These are phyloP conservation scores for Antitrichia curtipendula DNA, from an alignment of 225 moss, liverwort and hornwort species.

Conservation along the genomic window DNA sequence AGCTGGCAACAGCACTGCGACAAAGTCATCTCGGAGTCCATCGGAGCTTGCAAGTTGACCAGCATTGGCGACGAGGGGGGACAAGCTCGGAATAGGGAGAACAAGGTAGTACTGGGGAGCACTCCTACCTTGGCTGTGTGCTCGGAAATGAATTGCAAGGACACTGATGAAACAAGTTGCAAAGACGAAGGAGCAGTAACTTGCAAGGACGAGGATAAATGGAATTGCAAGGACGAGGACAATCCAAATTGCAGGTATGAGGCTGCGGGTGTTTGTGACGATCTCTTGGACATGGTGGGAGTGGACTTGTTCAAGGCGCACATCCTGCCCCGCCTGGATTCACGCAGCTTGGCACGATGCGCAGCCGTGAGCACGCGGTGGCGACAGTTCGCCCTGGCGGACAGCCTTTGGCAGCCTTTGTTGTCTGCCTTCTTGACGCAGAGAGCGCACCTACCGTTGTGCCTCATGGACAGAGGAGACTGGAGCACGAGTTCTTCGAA, in stretches of 20 bases:
- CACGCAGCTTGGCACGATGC: slow-evolving; percentile 25
- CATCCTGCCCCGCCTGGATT: slow-evolving; percentile 5
- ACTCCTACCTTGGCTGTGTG: neutral
- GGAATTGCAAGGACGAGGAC: neutral
- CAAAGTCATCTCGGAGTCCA: neutral
- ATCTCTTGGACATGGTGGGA: neutral
- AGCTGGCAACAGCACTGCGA: neutral
- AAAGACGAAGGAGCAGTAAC: neutral
- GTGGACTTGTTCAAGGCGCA: neutral
- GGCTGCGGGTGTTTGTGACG: neutral
- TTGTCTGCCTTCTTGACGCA: neutral
- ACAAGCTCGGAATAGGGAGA: neutral
- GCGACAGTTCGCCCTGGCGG: neutral
- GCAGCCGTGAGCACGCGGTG: slow-evolving; percentile 15
- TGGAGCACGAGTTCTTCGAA: neutral
- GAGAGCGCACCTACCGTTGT: slow-evolving; percentile 19
- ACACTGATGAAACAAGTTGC: neutral
- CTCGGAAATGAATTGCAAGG: neutral
- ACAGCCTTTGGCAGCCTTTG: slow-evolving; percentile 24
- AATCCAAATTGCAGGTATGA: neutral
- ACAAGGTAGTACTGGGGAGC: neutral
- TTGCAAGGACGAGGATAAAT: neutral
- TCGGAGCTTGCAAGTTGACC: neutral
- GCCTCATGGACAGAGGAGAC: neutral
- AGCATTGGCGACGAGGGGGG: neutral